Evolutionary conservation across 805 yeast species (phyloP).

Genomic region (Zygotorulaspora chibaensis): DNA sequence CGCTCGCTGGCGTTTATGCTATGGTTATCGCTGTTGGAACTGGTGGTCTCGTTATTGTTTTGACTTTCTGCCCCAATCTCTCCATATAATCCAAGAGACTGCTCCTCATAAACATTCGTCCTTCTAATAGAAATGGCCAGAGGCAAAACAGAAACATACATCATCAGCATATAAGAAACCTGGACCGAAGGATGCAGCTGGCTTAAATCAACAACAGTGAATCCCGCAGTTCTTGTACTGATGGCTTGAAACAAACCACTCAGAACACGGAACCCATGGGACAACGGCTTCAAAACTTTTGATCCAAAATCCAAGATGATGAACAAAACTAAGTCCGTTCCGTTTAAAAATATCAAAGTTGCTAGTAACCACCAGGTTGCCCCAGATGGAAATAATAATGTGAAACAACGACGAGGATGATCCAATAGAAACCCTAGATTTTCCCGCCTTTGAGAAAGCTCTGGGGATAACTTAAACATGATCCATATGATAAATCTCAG

Average conservation of each 20-base stretch:
- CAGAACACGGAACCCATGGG: constrained; percentile 65
- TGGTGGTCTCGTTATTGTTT: background rate
- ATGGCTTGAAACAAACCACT: constrained; percentile 89
- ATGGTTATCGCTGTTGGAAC: background rate
- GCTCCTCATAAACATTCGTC: constrained; percentile 97
- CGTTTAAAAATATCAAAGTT: constrained; percentile 68
- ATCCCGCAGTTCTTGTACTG: constrained; percentile 92
- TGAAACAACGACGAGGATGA: constrained; percentile 96
- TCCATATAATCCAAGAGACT: constrained; percentile 87
- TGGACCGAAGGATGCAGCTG: constrained; percentile 84
- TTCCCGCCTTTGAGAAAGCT: constrained; percentile 60
- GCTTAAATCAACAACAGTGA: constrained; percentile 65
- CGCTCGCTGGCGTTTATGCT: constrained; percentile 6
- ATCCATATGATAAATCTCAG: constrained; percentile 82
- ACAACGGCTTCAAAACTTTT: constrained; percentile 46
- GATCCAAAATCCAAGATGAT: constrained; percentile 68
- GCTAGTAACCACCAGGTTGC: constrained; percentile 94
- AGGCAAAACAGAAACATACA: constrained; percentile 96
- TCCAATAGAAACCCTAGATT: constrained; percentile 82
- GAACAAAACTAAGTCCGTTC: constrained; percentile 74
- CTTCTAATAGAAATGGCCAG: constrained; percentile 93
- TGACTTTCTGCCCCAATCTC: constrained; percentile 18
- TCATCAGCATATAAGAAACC: constrained; percentile 91
- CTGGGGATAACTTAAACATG: constrained; percentile 60
- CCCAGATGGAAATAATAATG: constrained; percentile 81